A percentile compares a stretch with the other conserved stretches of the same genome.
These are phyloP conservation scores for Fulvia fulva DNA, from an alignment of 2,329 filamentous ascomycete species.

Conservation along the genomic window DNA sequence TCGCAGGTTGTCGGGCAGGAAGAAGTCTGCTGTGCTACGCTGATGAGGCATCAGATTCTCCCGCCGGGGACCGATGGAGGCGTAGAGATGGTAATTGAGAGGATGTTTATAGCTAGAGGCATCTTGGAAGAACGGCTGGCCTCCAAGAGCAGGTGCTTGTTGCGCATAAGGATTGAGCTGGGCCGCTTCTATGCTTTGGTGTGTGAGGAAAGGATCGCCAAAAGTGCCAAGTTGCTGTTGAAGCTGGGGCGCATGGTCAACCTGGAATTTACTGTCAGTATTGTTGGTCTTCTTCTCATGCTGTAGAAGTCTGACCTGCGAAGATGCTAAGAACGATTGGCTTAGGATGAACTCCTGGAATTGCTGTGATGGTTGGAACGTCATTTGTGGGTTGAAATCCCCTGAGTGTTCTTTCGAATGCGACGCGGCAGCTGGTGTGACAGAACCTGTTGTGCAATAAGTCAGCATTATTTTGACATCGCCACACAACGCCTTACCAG, in stretches of 20 bases:
- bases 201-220: conserved; percentile 42
- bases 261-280: conserved; percentile 8
- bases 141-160: conserved; percentile 59
- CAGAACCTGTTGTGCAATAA: conserved; percentile 31
- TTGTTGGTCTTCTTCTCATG: neutral
- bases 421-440: conserved; percentile 37
- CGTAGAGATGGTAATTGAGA: conserved; percentile 89
- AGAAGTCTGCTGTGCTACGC: conserved; percentile 82
- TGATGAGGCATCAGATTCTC: conserved; percentile 83
- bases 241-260: conserved; percentile 27
- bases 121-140: conserved; percentile 63
- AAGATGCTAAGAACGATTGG: conserved; percentile 52
- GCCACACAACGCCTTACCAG: conserved; percentile 27
- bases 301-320: conserved; percentile 27
- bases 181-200: conserved; percentile 29
- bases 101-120: conserved; percentile 55
- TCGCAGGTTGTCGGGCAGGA: conserved; percentile 78
- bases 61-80: conserved; percentile 75
- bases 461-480: neutral
- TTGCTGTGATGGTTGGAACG: conserved; percentile 40
- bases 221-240: conserved; percentile 36
- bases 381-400: conserved; percentile 37
- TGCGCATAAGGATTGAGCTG: conserved; percentile 68
- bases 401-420: conserved; percentile 45
- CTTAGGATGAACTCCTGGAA: conserved; percentile 52